phyloP scores from a whole-genome alignment of 2,329 filamentous ascomycete genomes.

The Bipolaris sorokiniana region DNA sequence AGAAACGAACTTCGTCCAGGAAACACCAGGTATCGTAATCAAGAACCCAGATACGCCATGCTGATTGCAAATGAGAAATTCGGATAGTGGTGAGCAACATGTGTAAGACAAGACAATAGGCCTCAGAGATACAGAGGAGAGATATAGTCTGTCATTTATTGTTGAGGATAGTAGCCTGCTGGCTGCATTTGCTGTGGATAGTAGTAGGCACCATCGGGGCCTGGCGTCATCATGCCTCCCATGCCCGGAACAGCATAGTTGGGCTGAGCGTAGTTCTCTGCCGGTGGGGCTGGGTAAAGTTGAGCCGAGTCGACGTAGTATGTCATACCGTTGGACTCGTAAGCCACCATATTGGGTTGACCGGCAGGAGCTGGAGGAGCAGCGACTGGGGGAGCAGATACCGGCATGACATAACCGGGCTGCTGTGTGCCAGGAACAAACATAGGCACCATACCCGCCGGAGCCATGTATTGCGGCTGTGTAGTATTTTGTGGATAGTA shows the following conservation, averaged over 20 bases:
- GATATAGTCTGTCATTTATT: conserved; percentile 28
- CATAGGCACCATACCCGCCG: conserved; percentile 57
- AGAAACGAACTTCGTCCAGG: conserved; percentile 8
- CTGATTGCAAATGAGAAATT: conserved; percentile 13
- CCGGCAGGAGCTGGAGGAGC: conserved; percentile 39
- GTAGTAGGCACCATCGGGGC: conserved; percentile 62
- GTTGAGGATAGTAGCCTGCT: conserved; percentile 64
- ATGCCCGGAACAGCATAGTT: conserved; percentile 68
- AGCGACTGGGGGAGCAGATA: conserved; percentile 44
- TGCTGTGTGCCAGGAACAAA: conserved; percentile 65
- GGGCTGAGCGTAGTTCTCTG: conserved; percentile 50
- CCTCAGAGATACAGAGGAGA: background rate
- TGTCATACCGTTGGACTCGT: conserved; percentile 94
- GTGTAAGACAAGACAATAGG: conserved; percentile 7
- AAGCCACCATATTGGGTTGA: conserved; percentile 68
- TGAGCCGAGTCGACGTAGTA: conserved; percentile 91
- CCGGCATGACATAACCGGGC: conserved; percentile 51
- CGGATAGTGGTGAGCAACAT: conserved; percentile 8
- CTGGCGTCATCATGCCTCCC: conserved; percentile 77
- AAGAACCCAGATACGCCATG: conserved; percentile 13
- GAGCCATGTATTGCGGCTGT: conserved; percentile 53
- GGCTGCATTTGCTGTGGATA: conserved; percentile 61
- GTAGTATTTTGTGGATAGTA: conserved; percentile 64
- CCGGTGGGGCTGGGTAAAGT: conserved; percentile 58
- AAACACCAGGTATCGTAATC: conserved; percentile 15